phyloP scores from a whole-genome alignment of 129 eudicot genomes.

The Calendula officinalis region DNA sequence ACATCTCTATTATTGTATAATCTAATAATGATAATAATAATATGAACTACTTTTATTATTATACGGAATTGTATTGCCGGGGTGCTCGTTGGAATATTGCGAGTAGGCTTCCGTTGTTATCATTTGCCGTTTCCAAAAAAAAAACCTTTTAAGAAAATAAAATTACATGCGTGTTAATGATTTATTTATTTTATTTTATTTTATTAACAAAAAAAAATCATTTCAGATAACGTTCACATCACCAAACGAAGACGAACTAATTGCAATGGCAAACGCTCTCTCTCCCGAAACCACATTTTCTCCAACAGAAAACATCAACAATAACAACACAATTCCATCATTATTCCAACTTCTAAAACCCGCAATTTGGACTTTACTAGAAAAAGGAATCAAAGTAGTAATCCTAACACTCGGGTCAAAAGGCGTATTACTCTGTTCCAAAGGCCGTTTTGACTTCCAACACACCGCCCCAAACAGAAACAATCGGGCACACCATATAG shows the following conservation, averaged over 20 bases:
- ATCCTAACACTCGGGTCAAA: constrained; percentile 75
- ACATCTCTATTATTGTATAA: no score
- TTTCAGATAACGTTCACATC: constrained; percentile 73
- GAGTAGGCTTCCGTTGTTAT: no score
- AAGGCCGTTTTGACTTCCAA: constrained; percentile 30
- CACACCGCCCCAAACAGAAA: constrained; percentile 24
- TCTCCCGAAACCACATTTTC: constrained; percentile 36
- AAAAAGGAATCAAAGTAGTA: constrained; percentile 72
- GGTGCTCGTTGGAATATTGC: no score
- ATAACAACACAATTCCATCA: constrained; percentile 18
- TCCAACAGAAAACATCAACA: constrained; percentile 42
- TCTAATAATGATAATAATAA: no score
- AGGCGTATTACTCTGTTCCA: constrained; percentile 76
- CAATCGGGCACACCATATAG: constrained; percentile 24
- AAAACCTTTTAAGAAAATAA: no score
- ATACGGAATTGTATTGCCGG: no score
- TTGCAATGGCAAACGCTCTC: constrained; percentile 92
- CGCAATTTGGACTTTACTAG: constrained; percentile 65
- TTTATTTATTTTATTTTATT: background rate
- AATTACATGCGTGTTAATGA: no score
- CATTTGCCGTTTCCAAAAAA: no score
- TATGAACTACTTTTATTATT: no score
- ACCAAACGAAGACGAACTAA: constrained; percentile 89
- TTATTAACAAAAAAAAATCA: constrained; percentile 12
- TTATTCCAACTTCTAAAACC: constrained; percentile 69